Evolutionary conservation across 495 filamentous ascomycete genomes (phyloP).

Genomic region (Xylaria cubensis): DNA sequence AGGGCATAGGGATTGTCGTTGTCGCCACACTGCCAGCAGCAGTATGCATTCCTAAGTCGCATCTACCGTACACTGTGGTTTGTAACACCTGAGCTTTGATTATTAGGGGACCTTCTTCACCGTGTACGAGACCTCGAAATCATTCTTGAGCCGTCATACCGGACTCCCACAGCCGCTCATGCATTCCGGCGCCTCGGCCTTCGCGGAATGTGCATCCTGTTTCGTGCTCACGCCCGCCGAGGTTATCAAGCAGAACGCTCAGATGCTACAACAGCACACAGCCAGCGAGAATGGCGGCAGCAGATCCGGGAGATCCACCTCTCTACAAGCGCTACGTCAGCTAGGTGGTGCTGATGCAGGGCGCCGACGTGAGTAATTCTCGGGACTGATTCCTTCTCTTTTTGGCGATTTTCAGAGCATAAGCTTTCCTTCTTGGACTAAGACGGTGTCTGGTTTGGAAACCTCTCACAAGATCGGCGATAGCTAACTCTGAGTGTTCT

Average conservation of each 20-base stretch:
- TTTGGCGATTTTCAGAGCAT: not conserved
- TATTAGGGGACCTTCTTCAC: slow-evolving; percentile 79
- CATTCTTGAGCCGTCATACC: slow-evolving; percentile 45
- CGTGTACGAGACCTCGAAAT: slow-evolving; percentile 80
- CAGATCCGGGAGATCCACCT: slow-evolving; percentile 42
- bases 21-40: slow-evolving; percentile 87
- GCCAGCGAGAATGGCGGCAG: not conserved
- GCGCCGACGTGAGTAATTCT: slow-evolving; percentile 29
- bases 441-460: not conserved
- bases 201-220: slow-evolving; percentile 82
- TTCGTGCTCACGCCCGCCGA: slow-evolving; percentile 87
- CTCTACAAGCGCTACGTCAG: slow-evolving; percentile 51
- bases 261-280: slow-evolving; percentile 59
- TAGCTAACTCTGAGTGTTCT: not conserved
- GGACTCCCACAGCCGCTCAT: slow-evolving; percentile 67
- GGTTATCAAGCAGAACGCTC: slow-evolving; percentile 92
- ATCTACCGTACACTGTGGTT: not conserved
- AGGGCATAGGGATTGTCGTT: slow-evolving; percentile 87
- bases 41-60: not conserved
- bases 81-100: not conserved
- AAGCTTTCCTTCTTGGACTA: not conserved
- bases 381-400: not conserved
- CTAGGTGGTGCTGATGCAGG: slow-evolving; percentile 41
- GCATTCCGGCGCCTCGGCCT: slow-evolving; percentile 73
- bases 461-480: not conserved